Percentiles rank a stretch among this genome's conserved stretches.
These are phyloP conservation scores for Lunasporangiospora selenospora DNA, from an alignment of 192 early-diverging fungal species.

Conservation along the genomic window DNA sequence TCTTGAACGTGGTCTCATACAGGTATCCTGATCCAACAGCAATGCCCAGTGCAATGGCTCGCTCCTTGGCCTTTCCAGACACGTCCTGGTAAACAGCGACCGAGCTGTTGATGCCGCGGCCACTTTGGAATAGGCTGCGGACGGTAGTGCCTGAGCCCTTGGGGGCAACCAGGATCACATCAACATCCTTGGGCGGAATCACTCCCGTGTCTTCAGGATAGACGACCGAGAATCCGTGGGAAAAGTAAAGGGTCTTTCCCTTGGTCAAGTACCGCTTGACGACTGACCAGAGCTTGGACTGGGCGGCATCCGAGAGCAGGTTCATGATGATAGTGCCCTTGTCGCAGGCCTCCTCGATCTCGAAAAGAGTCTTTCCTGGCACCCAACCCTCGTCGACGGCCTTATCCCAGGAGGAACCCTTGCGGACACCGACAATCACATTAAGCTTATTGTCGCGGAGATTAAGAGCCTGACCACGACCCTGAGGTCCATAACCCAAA, in stretches of 20 bases:
- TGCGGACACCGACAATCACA: slow-evolving; percentile 92
- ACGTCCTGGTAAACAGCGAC: slow-evolving; percentile 95
- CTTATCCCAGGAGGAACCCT: slow-evolving; percentile 90
- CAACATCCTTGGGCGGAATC: slow-evolving; percentile 89
- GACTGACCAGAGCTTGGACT: slow-evolving; percentile 88
- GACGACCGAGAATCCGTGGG: slow-evolving; percentile 95
- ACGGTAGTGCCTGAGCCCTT: slow-evolving; percentile 97
- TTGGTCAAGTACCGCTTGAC: slow-evolving; percentile 90
- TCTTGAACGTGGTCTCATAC: slow-evolving; percentile 96
- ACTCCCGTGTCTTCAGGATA: slow-evolving; percentile 93
- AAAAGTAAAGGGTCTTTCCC: slow-evolving; percentile 99
- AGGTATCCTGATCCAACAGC: slow-evolving; percentile 97
- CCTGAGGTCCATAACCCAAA: slow-evolving; percentile 96
- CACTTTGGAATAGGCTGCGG: slow-evolving; percentile 94
- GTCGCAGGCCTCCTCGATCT: slow-evolving; percentile 88
- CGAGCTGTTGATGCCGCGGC: slow-evolving; percentile 97
- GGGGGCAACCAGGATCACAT: slow-evolving; percentile 96
- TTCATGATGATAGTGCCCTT: slow-evolving; percentile 94
- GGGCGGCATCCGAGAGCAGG: slow-evolving; percentile 95
- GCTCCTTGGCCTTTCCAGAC: slow-evolving; percentile 93
- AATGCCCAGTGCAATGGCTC: slow-evolving; percentile 88
- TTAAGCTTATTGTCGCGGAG: slow-evolving; percentile 96
- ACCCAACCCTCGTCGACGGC: slow-evolving; percentile 96
- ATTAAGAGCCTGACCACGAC: slow-evolving; percentile 93
- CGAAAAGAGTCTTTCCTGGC: slow-evolving; percentile 94